Conservation (phyloP, 306 rosid genomes). For the Carpinus viminea region DNA sequence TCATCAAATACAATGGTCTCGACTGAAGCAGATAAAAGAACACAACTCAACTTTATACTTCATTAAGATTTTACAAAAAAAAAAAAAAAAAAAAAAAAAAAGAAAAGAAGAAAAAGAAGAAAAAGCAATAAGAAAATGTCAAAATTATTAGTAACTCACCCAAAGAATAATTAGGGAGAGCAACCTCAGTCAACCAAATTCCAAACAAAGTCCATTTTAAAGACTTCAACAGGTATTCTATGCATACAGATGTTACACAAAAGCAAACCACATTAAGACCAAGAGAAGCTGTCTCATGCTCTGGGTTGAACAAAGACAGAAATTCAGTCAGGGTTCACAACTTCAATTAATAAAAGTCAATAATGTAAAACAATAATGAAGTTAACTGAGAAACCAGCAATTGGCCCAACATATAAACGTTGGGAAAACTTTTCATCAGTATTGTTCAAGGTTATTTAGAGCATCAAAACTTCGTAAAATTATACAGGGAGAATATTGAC, state of each 20-base stretch:
- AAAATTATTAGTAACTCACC: not conserved
- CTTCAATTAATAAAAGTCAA: not conserved
- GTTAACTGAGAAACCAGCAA: not conserved
- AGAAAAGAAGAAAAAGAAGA: too few species aligned
- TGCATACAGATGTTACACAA: not conserved
- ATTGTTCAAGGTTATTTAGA: not conserved
- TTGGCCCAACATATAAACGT: not conserved
- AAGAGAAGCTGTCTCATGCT: not conserved
- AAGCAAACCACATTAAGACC: not conserved
- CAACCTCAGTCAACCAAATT: not conserved
- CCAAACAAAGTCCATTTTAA: not conserved
- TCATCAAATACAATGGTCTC: not conserved
- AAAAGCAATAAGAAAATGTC: too few species aligned
- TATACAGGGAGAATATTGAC: constrained; percentile 16
- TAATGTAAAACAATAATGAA: not conserved
- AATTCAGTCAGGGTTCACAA: not conserved
- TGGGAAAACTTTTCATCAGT: not conserved
- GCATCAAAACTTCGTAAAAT: not conserved
- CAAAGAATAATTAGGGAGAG: not conserved
- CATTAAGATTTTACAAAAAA: not conserved
- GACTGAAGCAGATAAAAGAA: not conserved
- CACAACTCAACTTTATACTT: not conserved
- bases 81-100: not conserved
- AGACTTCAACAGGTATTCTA: not conserved
- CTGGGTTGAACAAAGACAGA: not conserved